Evolutionary conservation across 345 rosid species (phyloP).

Genomic region (Conringia planisiliqua): DNA sequence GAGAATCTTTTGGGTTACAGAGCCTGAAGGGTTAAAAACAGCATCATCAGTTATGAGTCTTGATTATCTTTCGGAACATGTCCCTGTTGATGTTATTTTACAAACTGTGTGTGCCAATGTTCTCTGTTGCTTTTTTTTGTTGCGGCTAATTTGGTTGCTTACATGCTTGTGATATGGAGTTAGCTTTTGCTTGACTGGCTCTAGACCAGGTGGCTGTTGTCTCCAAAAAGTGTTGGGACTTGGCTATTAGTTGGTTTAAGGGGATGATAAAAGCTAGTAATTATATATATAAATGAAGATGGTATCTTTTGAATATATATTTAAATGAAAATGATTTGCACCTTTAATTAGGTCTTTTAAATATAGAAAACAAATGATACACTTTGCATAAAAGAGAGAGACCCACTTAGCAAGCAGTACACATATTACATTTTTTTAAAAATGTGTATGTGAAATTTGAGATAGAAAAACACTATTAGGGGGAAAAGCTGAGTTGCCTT

Average conservation of each 20-base stretch:
- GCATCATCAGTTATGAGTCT: neutral
- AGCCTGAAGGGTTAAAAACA: neutral
- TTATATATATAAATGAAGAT: neutral
- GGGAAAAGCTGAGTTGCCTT: conserved; percentile 64
- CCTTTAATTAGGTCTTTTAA: conserved; percentile 7
- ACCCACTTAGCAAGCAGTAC: conserved; percentile 45
- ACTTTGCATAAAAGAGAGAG: conserved; percentile 42
- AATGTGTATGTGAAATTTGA: conserved; percentile 34
- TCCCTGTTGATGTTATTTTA: neutral
- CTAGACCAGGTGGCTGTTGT: conserved; percentile 16
- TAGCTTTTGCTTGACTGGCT: conserved; percentile 1
- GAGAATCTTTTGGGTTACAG: conserved; percentile 2
- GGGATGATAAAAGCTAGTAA: neutral
- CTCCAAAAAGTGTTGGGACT: conserved; percentile 15
- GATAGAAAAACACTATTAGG: conserved; percentile 16
- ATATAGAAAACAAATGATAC: conserved; percentile 2
- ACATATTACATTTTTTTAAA: conserved; percentile 4
- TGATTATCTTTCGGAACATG: neutral
- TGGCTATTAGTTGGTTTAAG: neutral
- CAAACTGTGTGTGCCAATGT: neutral
- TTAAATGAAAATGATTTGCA: neutral
- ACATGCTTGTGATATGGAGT: neutral
- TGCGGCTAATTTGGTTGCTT: neutral
- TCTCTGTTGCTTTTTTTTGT: neutral
- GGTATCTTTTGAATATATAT: conserved; percentile 1